Evolutionary conservation across 73 alveolate species (phyloP).

Genomic region (Breviolum minutum): DNA sequence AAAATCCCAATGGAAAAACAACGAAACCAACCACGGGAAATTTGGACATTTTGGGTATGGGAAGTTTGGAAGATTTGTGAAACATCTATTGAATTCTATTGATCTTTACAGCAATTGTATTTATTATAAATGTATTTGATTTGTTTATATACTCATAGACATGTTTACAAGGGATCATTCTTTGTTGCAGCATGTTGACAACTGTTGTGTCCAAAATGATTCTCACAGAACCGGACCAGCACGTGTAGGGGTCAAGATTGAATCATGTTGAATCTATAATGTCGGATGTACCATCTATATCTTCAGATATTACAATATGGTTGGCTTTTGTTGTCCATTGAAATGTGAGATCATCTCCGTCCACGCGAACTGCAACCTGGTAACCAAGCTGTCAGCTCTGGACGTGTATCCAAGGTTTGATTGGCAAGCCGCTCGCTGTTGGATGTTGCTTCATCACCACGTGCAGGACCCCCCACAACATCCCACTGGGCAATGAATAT

Average conservation of each 20-base stretch:
- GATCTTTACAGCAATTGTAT: not conserved
- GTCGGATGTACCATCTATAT: no score
- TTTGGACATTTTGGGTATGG: not conserved
- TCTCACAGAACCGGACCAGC: no score
- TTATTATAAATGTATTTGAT: not conserved
- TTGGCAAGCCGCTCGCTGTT: conserved; percentile 66
- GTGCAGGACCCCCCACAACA: not conserved
- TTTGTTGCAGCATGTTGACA: no score
- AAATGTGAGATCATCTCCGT: not conserved
- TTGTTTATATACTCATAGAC: not conserved
- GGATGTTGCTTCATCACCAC: conserved; percentile 23
- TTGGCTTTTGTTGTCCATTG: not conserved
- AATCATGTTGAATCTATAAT: no score
- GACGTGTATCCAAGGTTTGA: conserved; percentile 28
- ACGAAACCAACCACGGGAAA: not conserved
- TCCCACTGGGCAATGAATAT: not conserved
- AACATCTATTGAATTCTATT: no score
- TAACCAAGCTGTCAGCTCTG: no score
- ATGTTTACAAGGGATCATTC: no score
- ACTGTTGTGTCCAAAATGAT: no score
- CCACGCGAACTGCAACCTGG: no score
- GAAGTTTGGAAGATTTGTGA: not conserved
- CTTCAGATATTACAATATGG: no score
- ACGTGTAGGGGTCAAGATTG: no score
- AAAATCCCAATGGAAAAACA: not conserved